Base-by-base conservation (phyloP, 768 basidiomycete species). In the Austroboletus eburneus region DNA sequence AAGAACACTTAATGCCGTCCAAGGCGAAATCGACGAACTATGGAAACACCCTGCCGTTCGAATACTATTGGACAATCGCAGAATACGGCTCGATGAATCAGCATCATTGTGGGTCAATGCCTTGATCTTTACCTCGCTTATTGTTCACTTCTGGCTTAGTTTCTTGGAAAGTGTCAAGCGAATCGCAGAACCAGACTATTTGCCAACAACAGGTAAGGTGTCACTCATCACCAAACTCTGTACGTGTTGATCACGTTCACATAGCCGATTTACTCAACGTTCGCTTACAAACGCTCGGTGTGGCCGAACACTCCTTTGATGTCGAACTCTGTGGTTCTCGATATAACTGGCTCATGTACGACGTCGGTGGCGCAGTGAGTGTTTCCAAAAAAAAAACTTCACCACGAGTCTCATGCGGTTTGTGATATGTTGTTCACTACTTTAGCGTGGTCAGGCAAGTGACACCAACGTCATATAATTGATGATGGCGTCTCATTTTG, bases 361-460 rank as follows among this genome's bases (percentile, higher is more conserved):
- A 91, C 61, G 88, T 91, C 30, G 87, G 88, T 33, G 89, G 89
- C 38, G 84, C 85, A 42, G 84, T 89, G 59, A 62, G 85, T 73
- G 38, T 38, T 40, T 16, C 42, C 16, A 29, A 35, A 44, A 27
- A 5, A 10, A 5, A 54, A 22, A 40, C 25, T 43, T 48, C 38
- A 22, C 30, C 13, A 17, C 21, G 30, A 21, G 17, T 8, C 29
- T 42, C 20, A 9, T 22, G 39, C 34, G 5, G 32, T 24, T 53
- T 36, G 47, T 43, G 22, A 46, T 32, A n/a, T 20, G 23, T 42
- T 54, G 21, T 48, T 43, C 48, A 42, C 44, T 32, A 41, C 39
- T 46, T 51, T 60, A 84, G 82, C 74, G 80, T 40, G 79, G 81
- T 23, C 81, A 83, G 74, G 82, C 74, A 66, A 64, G 74, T 64